Conservation (phyloP, 768 basidiomycete species). For the Obba rivulosa region DNA sequence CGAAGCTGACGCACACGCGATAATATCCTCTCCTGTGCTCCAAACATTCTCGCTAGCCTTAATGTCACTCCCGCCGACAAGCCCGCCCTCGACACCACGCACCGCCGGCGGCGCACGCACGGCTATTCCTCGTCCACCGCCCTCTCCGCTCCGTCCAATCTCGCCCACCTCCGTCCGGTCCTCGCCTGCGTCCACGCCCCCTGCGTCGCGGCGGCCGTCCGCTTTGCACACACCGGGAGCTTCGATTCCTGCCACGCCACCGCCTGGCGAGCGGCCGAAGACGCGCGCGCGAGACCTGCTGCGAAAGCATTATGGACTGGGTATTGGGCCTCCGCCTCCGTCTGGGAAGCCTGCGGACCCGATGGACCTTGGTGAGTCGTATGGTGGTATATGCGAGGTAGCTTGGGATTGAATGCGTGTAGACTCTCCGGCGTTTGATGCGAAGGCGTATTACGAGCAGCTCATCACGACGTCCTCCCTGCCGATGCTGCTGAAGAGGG, state of each 20-base stretch:
- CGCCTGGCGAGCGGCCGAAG: conserved; percentile 15
- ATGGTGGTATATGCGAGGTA: background rate
- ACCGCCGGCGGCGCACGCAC: conserved; percentile 7
- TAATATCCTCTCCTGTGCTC: no score
- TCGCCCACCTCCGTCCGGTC: conserved; percentile 27
- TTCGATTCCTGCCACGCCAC: background rate
- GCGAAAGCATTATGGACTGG: conserved; percentile 84
- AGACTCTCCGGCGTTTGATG: conserved; percentile 83
- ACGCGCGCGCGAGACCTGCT: conserved; percentile 66
- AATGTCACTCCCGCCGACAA: conserved; percentile 4
- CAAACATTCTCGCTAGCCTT: background rate
- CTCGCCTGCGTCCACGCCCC: conserved; percentile 4
- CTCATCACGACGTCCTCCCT: conserved; percentile 78
- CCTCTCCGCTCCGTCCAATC: conserved; percentile 41
- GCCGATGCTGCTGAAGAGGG: conserved; percentile 64
- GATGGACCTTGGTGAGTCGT: conserved; percentile 67
- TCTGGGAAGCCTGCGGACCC: conserved; percentile 56
- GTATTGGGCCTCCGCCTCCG: conserved; percentile 60
- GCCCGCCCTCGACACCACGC: conserved; percentile 9
- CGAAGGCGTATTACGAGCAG: conserved; percentile 81
- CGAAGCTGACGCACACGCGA: no score
- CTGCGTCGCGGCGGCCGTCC: background rate
- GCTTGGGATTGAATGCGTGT: background rate
- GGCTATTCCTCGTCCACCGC: conserved; percentile 26
- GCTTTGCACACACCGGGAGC: background rate